These are phyloP conservation scores for Papiliotrema flavescens DNA, from an alignment of 1,284 basidiomycete genomes.

Conservation along the genomic window DNA sequence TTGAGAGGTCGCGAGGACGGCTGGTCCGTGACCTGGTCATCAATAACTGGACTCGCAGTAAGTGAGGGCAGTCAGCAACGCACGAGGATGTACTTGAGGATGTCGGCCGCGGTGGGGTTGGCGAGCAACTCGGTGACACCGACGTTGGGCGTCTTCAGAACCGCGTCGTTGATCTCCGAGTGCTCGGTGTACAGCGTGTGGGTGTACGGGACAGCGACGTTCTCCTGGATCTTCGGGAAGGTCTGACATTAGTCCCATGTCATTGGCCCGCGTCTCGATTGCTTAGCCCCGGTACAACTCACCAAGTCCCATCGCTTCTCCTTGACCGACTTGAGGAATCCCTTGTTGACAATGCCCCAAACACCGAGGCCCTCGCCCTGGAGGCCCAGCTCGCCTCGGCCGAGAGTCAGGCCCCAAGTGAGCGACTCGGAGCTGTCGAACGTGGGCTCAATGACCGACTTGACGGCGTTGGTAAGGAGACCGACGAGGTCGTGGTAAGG, in stretches of 20 bases:
- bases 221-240: conserved; percentile 42
- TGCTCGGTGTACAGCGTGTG: conserved; percentile 73
- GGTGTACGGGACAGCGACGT: conserved; percentile 29
- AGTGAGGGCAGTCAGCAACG: conserved; percentile 54
- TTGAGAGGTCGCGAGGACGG: conserved; percentile 62
- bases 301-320: conserved; percentile 80
- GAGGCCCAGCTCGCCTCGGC: conserved; percentile 50
- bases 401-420: conserved; percentile 70
- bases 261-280: neutral
- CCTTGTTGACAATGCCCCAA: conserved; percentile 77
- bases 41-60: conserved; percentile 2
- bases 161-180: conserved; percentile 69
- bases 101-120: conserved; percentile 54
- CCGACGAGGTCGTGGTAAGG: conserved; percentile 73
- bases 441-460: conserved; percentile 68
- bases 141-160: conserved; percentile 64
- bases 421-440: conserved; percentile 55
- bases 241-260: conserved; percentile 21
- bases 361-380: conserved; percentile 61
- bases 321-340: conserved; percentile 65
- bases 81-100: conserved; percentile 65
- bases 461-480: conserved; percentile 58
- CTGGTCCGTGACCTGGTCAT: conserved; percentile 70
- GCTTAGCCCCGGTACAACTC: conserved; percentile 35
- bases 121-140: conserved; percentile 60